Evolutionary conservation across 352 stramenopile genomes (phyloP), one percentile per base, ranked within the genome.

Genomic region (Phytophthora capsici): DNA sequence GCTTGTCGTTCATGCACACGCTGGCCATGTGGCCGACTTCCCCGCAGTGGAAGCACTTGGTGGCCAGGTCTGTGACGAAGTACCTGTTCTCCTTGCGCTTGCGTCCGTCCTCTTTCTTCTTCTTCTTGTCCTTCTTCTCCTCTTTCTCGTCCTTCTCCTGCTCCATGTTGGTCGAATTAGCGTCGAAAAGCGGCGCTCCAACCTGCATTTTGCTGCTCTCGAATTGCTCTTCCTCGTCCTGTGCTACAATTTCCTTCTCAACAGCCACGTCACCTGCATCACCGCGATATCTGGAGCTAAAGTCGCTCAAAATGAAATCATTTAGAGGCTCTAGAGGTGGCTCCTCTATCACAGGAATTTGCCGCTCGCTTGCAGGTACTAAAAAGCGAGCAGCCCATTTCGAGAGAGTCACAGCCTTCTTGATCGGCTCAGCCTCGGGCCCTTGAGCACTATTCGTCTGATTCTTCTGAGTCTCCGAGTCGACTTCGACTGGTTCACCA

Each of bases 41-140:
- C 23, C 83, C 84, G 56, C 86, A 95, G 61, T 93, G 90, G 67
- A 83, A 95, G 66, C 86, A 95, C 66, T 95, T 95, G 56, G 78
- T 93, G 41, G 84, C 77, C 45, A 95, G 66, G 45, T 95, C 86
- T 12, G 84, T 93, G 58, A 90, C 51, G 48, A 95, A 95, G 40
- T 95, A 95, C 41, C 86, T 78, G 53, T 77, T 91, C 48, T 95
- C 86, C 3, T 69, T 78, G 5, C 82, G 78, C 49, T 78, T 88
- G 26, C 74, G 75, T 14, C 57, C 60, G 12, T 73, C 71, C 19
- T 62, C 50, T 8, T 46, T 71, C 13, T 66, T 74, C 23, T 78
- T 79, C 23, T 59, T 71, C 7, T 65, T 71, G 41, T 23, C 69
- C 26, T 66, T 57, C 34, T 71, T 64, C 7, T 40, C 41, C 28